Evolutionary conservation across 2,329 filamentous ascomycete genomes (phyloP).

Genomic region (Penicillium sp.): DNA sequence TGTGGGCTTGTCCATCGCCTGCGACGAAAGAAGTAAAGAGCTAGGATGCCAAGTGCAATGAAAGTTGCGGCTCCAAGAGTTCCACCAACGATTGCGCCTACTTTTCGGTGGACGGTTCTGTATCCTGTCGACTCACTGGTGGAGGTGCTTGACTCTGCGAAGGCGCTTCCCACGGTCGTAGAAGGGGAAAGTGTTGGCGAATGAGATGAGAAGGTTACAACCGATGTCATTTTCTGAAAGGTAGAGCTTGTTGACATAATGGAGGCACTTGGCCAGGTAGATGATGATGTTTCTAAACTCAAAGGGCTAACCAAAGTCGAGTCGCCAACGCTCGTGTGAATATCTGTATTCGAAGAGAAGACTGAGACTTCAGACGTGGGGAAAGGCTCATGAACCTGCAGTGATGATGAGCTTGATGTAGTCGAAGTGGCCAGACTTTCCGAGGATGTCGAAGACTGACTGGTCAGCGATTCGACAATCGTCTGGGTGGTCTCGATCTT

Average conservation of each 20-base stretch:
- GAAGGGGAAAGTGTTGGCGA: not conserved
- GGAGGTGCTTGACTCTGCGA: not conserved
- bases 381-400: not conserved
- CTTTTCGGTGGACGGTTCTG: not conserved
- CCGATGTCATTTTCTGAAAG: not conserved
- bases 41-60: conserved; percentile 24
- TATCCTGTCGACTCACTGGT: not conserved
- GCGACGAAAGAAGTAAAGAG: conserved; percentile 24
- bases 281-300: not conserved
- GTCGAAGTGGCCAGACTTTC: not conserved
- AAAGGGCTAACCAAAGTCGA: not conserved
- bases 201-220: not conserved
- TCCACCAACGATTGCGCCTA: conserved; percentile 30
- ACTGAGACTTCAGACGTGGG: not conserved
- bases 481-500: not conserved
- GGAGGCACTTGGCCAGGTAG: not conserved
- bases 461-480: not conserved
- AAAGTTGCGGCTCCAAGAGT: conserved; percentile 28
- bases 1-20: conserved; percentile 15
- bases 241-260: not conserved
- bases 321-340: not conserved
- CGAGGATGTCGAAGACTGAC: not conserved
- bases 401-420: not conserved
- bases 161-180: not conserved
- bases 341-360: not conserved